Conservation (phyloP, 1,284 basidiomycete species). For the Taiwanofungus camphoratus region DNA sequence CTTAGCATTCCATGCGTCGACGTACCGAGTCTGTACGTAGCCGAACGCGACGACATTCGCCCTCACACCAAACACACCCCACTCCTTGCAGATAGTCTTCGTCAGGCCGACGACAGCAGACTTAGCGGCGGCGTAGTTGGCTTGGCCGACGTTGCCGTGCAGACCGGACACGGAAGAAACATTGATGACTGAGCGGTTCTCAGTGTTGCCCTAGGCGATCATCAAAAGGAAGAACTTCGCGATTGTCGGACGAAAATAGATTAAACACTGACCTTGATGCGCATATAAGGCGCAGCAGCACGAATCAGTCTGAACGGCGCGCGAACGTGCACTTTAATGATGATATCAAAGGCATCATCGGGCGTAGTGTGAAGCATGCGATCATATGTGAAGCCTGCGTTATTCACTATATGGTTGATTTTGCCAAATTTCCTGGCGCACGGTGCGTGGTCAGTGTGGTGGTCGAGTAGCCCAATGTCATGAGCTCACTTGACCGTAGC, state of each 20-base stretch:
- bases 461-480: background rate
- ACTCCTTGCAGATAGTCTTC: slow-evolving; percentile 85
- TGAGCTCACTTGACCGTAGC: slow-evolving; percentile 67
- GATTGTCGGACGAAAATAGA: slow-evolving; percentile 1
- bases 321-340: slow-evolving; percentile 76
- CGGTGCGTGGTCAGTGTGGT: background rate
- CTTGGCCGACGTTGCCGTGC: slow-evolving; percentile 82
- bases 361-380: slow-evolving; percentile 85
- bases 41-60: slow-evolving; percentile 81
- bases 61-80: slow-evolving; percentile 78
- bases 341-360: slow-evolving; percentile 78
- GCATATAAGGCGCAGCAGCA: slow-evolving; percentile 81
- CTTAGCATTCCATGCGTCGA: background rate
- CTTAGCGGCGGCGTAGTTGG: slow-evolving; percentile 80
- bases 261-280: slow-evolving; percentile 56
- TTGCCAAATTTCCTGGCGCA: slow-evolving; percentile 63
- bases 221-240: background rate
- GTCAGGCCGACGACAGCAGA: slow-evolving; percentile 73
- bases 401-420: slow-evolving; percentile 85
- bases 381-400: slow-evolving; percentile 86
- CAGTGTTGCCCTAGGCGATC: slow-evolving; percentile 32
- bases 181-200: slow-evolving; percentile 75
- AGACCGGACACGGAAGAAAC: slow-evolving; percentile 75
- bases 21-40: slow-evolving; percentile 64
- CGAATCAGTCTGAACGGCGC: slow-evolving; percentile 84